Conservation (phyloP, 2,329 filamentous ascomycete genomes). For the Boeremia lycopersici region DNA sequence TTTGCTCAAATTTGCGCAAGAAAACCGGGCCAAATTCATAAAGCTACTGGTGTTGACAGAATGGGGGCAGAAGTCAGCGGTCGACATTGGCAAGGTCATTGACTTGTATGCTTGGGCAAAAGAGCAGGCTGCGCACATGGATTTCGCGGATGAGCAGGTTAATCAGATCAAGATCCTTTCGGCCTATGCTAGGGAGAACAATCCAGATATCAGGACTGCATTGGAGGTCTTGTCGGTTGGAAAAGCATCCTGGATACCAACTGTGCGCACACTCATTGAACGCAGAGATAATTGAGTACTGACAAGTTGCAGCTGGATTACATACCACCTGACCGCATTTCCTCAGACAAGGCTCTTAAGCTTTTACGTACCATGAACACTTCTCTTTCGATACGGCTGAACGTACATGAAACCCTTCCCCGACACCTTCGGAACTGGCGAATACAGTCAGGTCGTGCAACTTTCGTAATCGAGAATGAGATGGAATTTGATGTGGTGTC, state of each 20-base stretch:
- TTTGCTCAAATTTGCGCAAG: conserved; percentile 78
- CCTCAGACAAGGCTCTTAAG: conserved; percentile 72
- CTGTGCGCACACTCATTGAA: conserved; percentile 59
- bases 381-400: conserved; percentile 79
- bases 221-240: conserved; percentile 83
- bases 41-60: conserved; percentile 89
- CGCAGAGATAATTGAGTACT: not conserved
- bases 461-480: conserved; percentile 80
- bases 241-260: conserved; percentile 77
- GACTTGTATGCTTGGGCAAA: conserved; percentile 78
- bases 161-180: conserved; percentile 74
- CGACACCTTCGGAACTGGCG: conserved; percentile 76
- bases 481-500: conserved; percentile 95
- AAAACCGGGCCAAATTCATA: conserved; percentile 84
- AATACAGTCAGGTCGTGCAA: conserved; percentile 85
- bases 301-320: conserved; percentile 67
- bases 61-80: conserved; percentile 72
- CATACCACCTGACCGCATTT: conserved; percentile 73
- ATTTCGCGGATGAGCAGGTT: conserved; percentile 64
- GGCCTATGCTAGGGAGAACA: conserved; percentile 75
- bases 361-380: conserved; percentile 84
- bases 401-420: conserved; percentile 82
- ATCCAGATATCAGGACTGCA: conserved; percentile 89
- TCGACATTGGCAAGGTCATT: conserved; percentile 83
- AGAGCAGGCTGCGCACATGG: conserved; percentile 38